Evolutionary conservation across 1,284 basidiomycete genomes (phyloP), one percentile per base, ranked within the genome.

Genomic region (Xanthoconium separans): DNA sequence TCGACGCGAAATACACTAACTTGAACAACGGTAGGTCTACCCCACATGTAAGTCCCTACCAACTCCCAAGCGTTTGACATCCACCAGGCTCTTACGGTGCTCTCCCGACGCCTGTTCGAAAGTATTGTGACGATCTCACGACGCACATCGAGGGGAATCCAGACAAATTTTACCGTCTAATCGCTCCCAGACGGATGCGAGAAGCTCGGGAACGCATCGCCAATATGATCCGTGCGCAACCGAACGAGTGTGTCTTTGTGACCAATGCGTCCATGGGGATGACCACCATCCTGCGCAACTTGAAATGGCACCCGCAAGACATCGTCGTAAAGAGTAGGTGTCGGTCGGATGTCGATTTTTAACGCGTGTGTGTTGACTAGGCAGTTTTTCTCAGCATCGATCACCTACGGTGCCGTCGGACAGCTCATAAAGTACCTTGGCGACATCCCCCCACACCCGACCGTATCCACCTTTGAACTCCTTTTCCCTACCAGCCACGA

Each of bases 401-500:
- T 33, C 33, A 33, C 33, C 15, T 33, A 33, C 33, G 33, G 33
- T 33, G 33, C 33, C 33, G 33, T 33, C 33, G 33, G 33, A 33
- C 33, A 33, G 11, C 33, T 15, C 11, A 15, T 33, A 4, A 33
- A 33, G 33, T 33, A 33, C 33, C 33, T 33, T 33, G 11, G 33
- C 33, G 33, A 33, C 33, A 15, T 33, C 2, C 33, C 33, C 8
- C 83, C 84, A 0, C 67, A 82, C 44, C 81, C 85, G 4, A 73
- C 70, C 0, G 50, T 83, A 37, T 78, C 81, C 34, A 69, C 73
- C 15, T 80, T 91, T 58, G 55, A 66, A 6, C 61, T 90, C 24
- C 65, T 72, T 3, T 89, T 89, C 71, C 93, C 93, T 0, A 82
- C 77, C 34, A 79, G 81, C 2, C 86, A 84, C 49, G 72, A 74